Evolutionary conservation across 163 green algal species (phyloP).

Genomic region (Scenedesmus sp.): DNA sequence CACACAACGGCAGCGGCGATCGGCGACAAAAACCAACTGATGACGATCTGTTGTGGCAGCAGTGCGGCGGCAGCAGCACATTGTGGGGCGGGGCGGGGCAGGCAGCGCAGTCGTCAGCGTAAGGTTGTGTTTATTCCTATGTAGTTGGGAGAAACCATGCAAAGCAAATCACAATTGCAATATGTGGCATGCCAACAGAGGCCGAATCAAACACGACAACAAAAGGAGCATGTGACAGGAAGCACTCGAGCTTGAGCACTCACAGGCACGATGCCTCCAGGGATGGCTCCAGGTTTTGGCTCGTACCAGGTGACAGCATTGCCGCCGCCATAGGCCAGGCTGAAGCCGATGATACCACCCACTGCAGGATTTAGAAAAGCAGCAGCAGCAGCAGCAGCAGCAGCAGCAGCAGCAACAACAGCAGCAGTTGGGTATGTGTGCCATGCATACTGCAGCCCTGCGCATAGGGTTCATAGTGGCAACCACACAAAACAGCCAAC

Average conservation of each 20-base stretch:
- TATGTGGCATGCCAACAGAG: too few species aligned
- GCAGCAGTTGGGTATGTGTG: not conserved
- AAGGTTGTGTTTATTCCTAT: too few species aligned
- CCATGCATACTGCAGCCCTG: not conserved
- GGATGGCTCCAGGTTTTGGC: not conserved
- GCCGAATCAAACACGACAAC: not conserved
- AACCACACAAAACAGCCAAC: too few species aligned
- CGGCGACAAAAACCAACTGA: conserved; percentile 80
- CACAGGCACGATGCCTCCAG: not conserved
- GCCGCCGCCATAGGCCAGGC: conserved; percentile 46
- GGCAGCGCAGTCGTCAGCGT: too few species aligned
- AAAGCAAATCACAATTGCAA: too few species aligned
- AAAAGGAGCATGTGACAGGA: too few species aligned
- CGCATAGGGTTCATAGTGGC: not conserved
- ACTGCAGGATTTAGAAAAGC: not conserved
- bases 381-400: not conserved
- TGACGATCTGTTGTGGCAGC: conserved; percentile 62
- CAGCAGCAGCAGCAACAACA: not conserved
- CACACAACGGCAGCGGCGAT: conserved; percentile 58
- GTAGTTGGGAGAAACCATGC: too few species aligned
- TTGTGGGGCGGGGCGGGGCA: too few species aligned
- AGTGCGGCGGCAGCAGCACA: not conserved
- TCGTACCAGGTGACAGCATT: conserved; percentile 41
- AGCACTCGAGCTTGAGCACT: not conserved
- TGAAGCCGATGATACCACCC: conserved; percentile 54